Conservation (phyloP, 257 asterid genomes). For the Primulina huaijiensis region DNA sequence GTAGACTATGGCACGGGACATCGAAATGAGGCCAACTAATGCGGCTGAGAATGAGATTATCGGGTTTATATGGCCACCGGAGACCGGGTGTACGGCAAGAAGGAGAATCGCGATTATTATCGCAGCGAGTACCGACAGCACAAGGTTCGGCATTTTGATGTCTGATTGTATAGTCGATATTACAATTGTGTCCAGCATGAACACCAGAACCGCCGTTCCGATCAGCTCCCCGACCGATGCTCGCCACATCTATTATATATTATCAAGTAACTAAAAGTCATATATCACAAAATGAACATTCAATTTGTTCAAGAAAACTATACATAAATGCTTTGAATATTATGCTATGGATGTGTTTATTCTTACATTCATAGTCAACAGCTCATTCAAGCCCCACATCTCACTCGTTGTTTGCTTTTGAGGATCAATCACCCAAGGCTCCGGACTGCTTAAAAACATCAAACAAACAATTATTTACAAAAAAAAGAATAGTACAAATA, state of each 20-base stretch:
- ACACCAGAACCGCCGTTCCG: constrained; percentile 64
- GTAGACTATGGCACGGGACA: constrained; percentile 56
- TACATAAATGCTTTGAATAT: not conserved
- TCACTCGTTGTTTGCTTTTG: constrained; percentile 34
- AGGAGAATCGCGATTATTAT: constrained; percentile 53
- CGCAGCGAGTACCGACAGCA: constrained; percentile 49
- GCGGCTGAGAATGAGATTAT: constrained; percentile 74
- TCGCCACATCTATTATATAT: constrained; percentile 55
- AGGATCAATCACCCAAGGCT: constrained; percentile 25
- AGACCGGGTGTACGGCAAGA: constrained; percentile 65
- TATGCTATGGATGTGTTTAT: not conserved
- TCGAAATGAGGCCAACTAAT: constrained; percentile 63
- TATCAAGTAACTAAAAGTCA: not conserved
- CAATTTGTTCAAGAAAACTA: no score
- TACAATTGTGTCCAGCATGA: constrained; percentile 65
- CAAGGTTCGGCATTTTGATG: constrained; percentile 52
- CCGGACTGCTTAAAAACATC: constrained; percentile 28
- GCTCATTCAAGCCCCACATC: constrained; percentile 53
- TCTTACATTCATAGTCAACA: constrained; percentile 48
- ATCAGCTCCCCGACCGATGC: constrained; percentile 72
- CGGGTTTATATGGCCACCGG: constrained; percentile 87
- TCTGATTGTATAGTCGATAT: constrained; percentile 54
- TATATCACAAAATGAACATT: not conserved
- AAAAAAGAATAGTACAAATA: not conserved
- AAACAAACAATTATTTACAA: not conserved